Evolutionary conservation across 2,329 filamentous ascomycete species (phyloP).

Genomic region (Fusarium siculi): DNA sequence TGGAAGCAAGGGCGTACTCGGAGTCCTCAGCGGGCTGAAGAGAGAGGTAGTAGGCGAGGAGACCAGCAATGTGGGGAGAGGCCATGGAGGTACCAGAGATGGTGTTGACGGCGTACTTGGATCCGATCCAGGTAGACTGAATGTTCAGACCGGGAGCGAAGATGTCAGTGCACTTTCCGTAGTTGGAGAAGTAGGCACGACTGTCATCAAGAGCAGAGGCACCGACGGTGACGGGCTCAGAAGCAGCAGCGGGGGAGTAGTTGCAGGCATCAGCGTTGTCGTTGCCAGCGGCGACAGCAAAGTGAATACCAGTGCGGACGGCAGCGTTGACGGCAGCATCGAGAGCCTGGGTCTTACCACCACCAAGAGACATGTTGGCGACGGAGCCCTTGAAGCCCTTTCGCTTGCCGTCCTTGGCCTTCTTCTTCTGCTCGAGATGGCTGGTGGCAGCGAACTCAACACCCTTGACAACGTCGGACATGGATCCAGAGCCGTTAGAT

Average conservation of each 20-base stretch:
- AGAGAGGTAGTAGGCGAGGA: conserved; percentile 97
- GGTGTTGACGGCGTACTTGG: conserved; percentile 95
- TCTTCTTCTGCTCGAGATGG: conserved; percentile 79
- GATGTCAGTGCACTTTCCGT: conserved; percentile 98
- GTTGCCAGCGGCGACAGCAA: conserved; percentile 97
- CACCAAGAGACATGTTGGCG: conserved; percentile 99
- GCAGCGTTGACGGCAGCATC: conserved; percentile 95
- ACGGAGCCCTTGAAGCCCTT: conserved; percentile 99
- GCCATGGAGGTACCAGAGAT: conserved; percentile 99
- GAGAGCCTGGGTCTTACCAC: conserved; percentile 93
- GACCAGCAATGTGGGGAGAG: conserved; percentile 94
- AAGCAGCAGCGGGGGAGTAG: conserved; percentile 95
- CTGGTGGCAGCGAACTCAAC: conserved; percentile 91
- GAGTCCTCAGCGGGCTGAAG: conserved; percentile 92
- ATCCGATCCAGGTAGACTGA: conserved; percentile 97
- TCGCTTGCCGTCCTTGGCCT: conserved; percentile 86
- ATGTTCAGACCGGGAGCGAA: conserved; percentile 98
- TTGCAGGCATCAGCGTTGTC: conserved; percentile 99
- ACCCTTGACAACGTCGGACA: conserved; percentile 98
- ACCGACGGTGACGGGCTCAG: conserved; percentile 93
- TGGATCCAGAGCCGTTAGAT: conserved; percentile 96
- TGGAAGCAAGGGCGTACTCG: conserved; percentile 86
- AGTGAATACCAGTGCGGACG: conserved; percentile 91
- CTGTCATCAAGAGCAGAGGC: conserved; percentile 92
- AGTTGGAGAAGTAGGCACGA: conserved; percentile 99